These are phyloP conservation scores for Cokeromyces recurvatus DNA, from an alignment of 371 early-diverging fungal genomes.

Conservation along the genomic window DNA sequence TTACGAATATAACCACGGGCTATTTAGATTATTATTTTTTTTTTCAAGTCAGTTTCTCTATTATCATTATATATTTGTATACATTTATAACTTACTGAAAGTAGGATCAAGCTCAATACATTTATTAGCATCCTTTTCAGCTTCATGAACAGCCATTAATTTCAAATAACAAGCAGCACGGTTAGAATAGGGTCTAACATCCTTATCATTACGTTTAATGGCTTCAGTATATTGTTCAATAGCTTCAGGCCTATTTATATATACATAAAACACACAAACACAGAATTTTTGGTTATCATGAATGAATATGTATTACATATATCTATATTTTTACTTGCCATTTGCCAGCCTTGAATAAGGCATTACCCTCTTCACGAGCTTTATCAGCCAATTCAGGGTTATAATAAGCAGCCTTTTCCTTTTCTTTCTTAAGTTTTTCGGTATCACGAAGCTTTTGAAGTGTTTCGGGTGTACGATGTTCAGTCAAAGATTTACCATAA, in stretches of 20 bases:
- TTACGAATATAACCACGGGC: conserved; percentile 97
- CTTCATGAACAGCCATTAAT: conserved; percentile 91
- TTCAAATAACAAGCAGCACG: conserved; percentile 96
- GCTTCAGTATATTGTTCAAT: conserved; percentile 95
- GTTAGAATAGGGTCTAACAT: conserved; percentile 91
- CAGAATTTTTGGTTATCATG: background rate
- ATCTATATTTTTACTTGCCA: conserved; percentile 42
- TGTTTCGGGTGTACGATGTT: conserved; percentile 93
- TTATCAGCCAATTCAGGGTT: conserved; percentile 82
- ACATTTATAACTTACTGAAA: conserved; percentile 52
- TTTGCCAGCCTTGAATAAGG: conserved; percentile 84
- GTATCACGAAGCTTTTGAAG: conserved; percentile 85
- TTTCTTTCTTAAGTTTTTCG: conserved; percentile 78
- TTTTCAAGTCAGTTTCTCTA: too few relatives aligned
- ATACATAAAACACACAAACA: too few relatives aligned
- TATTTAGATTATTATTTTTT: conserved; percentile 3
- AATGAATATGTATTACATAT: background rate
- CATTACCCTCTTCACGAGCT: conserved; percentile 93
- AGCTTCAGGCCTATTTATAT: conserved; percentile 78
- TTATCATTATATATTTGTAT: background rate
- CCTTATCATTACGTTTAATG: conserved; percentile 91
- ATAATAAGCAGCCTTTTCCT: conserved; percentile 82
- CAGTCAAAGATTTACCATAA: conserved; percentile 90
- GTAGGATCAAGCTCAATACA: conserved; percentile 85
- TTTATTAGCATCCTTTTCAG: conserved; percentile 90